Conservation (phyloP, 23 red algal species). For the Cyanidioschyzon merolae region DNA sequence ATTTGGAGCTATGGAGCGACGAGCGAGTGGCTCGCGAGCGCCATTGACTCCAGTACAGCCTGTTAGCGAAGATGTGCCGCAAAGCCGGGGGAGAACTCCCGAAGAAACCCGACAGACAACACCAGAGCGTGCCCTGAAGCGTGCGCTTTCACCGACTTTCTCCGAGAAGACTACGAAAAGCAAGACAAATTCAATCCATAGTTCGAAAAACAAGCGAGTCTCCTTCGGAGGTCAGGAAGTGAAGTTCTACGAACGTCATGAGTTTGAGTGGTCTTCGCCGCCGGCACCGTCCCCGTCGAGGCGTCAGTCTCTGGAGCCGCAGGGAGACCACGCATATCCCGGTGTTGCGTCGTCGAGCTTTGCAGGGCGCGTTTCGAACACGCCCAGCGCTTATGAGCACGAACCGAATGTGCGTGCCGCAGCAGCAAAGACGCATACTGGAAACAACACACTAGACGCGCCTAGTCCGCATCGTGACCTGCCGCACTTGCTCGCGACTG, state of each 20-base stretch:
- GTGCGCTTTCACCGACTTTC: neutral
- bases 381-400: neutral
- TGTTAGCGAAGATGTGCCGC: neutral
- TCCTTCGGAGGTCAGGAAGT: slow-evolving; percentile 9
- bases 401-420: neutral
- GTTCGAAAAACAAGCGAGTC: slow-evolving; percentile 9
- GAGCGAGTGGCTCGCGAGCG: neutral
- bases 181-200: neutral
- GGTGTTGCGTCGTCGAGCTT: neutral
- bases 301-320: neutral
- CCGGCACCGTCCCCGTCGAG: neutral
- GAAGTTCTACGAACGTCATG: slow-evolving; percentile 2
- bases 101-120: neutral
- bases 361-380: neutral
- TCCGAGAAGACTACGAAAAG: neutral
- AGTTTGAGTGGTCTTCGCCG: neutral
- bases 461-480: neutral
- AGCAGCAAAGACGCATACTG: neutral
- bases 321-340: neutral
- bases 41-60: neutral
- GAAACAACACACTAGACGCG: neutral
- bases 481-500: neutral
- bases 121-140: neutral
- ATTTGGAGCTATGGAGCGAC: neutral
- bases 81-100: neutral